Percentiles rank a stretch among this genome's conserved stretches.
Conservation (phyloP, 2,329 filamentous ascomycete species). For the Cercospora sp. region DNA sequence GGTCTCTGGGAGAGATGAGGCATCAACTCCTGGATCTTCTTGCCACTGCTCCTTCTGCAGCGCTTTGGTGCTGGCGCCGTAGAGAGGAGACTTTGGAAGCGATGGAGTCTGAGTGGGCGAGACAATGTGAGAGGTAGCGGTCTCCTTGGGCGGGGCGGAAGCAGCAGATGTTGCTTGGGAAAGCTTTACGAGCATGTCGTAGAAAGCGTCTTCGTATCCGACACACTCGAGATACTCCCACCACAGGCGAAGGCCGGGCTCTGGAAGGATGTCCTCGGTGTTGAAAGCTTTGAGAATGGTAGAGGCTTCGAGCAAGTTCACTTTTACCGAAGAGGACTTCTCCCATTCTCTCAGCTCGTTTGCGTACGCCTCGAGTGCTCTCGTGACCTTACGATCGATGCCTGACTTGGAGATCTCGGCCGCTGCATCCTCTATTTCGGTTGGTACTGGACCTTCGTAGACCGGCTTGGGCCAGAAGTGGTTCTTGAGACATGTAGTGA, state of each 20-base stretch:
- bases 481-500: slow-evolving; percentile 44
- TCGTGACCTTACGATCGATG: slow-evolving; percentile 34
- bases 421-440: slow-evolving; percentile 17
- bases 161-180: slow-evolving; percentile 11
- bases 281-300: slow-evolving; percentile 45
- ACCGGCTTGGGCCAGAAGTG: slow-evolving; percentile 47
- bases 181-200: slow-evolving; percentile 41
- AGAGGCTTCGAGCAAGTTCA: slow-evolving; percentile 40
- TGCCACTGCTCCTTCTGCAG: slow-evolving; percentile 3
- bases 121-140: not conserved
- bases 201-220: slow-evolving; percentile 46
- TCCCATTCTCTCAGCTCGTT: slow-evolving; percentile 44
- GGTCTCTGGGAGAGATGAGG: not conserved
- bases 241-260: slow-evolving; percentile 47
- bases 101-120: not conserved
- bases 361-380: slow-evolving; percentile 41
- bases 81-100: not conserved
- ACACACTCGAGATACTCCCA: slow-evolving; percentile 52
- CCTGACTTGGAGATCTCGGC: not conserved
- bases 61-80: not conserved
- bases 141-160: not conserved
- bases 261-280: slow-evolving; percentile 42
- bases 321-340: slow-evolving; percentile 42
- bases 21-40: slow-evolving; percentile 2
- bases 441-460: slow-evolving; percentile 43